Conservation (phyloP, 2,329 filamentous ascomycete genomes). For the Phaeophleospora eucalypticola region DNA sequence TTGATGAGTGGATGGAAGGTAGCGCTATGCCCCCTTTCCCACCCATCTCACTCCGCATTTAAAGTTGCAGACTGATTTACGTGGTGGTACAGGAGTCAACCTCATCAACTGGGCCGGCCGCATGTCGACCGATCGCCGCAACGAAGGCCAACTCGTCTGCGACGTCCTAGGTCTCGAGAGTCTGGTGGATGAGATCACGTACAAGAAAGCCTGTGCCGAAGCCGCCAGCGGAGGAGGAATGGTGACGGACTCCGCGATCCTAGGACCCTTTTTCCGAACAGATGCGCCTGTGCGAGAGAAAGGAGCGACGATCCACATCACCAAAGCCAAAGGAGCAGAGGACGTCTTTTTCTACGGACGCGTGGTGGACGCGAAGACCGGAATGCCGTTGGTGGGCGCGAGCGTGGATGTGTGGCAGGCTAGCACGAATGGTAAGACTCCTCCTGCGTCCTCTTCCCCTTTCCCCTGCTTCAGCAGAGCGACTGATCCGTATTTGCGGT, state of each 20-base stretch:
- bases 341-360: constrained; percentile 62
- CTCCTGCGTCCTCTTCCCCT: no score
- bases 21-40: no score
- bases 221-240: no score
- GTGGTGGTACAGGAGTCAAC: no score
- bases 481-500: no score
- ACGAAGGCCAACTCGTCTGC: constrained; percentile 59
- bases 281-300: constrained; percentile 65
- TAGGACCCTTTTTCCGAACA: constrained; percentile 79
- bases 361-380: constrained; percentile 55
- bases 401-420: constrained; percentile 76
- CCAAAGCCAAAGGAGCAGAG: constrained; percentile 48
- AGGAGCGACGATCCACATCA: constrained; percentile 60
- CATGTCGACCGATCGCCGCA: constrained; percentile 59
- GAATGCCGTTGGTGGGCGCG: constrained; percentile 60
- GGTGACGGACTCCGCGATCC: constrained; percentile 70
- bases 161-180: constrained; percentile 56
- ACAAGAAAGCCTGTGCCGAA: constrained; percentile 55
- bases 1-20: constrained; percentile 57
- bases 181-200: constrained; percentile 74
- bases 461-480: no score
- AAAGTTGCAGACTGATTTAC: no score
- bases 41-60: no score
- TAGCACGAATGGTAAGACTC: constrained; percentile 57
- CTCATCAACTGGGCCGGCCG: constrained; percentile 59